phyloP scores from a whole-genome alignment of 768 basidiomycete species.

The Leccinum ochraceum region DNA sequence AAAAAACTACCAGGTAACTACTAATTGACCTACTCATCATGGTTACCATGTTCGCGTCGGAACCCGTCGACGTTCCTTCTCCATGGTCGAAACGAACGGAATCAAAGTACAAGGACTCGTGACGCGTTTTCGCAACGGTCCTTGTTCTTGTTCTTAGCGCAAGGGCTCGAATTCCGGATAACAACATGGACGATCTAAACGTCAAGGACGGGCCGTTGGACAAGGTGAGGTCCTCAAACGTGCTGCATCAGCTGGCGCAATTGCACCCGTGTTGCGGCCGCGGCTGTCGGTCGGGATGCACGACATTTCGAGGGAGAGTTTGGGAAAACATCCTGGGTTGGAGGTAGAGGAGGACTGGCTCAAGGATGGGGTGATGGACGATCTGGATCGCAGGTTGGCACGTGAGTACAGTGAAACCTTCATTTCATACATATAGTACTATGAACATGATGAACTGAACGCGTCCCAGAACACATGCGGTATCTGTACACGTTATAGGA shows the following conservation, averaged over 20 bases:
- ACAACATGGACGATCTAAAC: slow-evolving; percentile 96
- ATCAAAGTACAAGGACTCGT: neutral
- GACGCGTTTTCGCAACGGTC: neutral
- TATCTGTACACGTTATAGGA: too few relatives aligned
- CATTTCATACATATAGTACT: too few relatives aligned
- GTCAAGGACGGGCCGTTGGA: slow-evolving; percentile 78
- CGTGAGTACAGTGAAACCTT: too few relatives aligned
- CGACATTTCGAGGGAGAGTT: slow-evolving; percentile 65
- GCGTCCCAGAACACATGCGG: too few relatives aligned
- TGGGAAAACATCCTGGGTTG: too few relatives aligned
- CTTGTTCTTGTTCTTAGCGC: neutral
- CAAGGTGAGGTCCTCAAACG: slow-evolving; percentile 60
- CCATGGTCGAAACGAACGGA: neutral
- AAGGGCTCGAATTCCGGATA: slow-evolving; percentile 74
- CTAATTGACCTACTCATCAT: neutral
- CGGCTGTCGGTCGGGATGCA: slow-evolving; percentile 88
- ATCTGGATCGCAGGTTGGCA: too few relatives aligned
- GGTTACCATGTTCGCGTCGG: neutral
- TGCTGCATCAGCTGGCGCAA: slow-evolving; percentile 56
- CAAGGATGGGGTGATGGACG: too few relatives aligned
- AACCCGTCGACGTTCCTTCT: neutral
- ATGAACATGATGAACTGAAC: too few relatives aligned
- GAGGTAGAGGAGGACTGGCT: too few relatives aligned
- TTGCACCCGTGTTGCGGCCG: slow-evolving; percentile 57
- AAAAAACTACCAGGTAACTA: too few relatives aligned